Evolutionary conservation across 1,139 yeast genomes (phyloP).

Genomic region (Pichia sp.): DNA sequence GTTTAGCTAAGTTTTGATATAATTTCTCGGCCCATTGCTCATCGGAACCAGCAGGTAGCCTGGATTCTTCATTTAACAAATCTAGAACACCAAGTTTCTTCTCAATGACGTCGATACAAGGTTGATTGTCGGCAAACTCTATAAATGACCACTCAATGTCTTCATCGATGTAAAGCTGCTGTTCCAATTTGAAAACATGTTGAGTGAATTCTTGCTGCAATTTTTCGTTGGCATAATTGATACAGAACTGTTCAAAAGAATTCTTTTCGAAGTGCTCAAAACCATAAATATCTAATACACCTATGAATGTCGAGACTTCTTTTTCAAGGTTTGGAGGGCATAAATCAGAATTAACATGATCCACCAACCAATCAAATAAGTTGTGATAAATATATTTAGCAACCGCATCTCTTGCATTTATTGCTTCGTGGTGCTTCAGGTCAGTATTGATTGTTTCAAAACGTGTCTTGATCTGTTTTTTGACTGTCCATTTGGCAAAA

Average conservation of each 20-base stretch:
- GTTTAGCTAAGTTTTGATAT: conserved; percentile 78
- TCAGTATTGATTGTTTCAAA: conserved; percentile 87
- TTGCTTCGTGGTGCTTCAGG: conserved; percentile 77
- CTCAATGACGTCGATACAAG: conserved; percentile 92
- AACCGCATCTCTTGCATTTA: conserved; percentile 92
- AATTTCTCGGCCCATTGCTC: conserved; percentile 89
- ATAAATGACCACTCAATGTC: conserved; percentile 96
- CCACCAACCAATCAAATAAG: conserved; percentile 92
- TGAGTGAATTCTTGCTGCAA: conserved; percentile 96
- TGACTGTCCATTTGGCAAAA: conserved; percentile 89
- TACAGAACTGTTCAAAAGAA: conserved; percentile 96
- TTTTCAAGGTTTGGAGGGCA: conserved; percentile 66
- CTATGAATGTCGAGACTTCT: conserved; percentile 72
- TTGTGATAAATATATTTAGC: conserved; percentile 92
- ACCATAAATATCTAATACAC: conserved; percentile 96
- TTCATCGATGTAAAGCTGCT: conserved; percentile 88
- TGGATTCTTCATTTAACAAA: conserved; percentile 88
- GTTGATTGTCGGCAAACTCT: conserved; percentile 95
- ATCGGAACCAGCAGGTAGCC: conserved; percentile 92
- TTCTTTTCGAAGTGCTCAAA: conserved; percentile 93
- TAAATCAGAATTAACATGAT: conserved; percentile 72
- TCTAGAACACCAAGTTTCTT: conserved; percentile 84
- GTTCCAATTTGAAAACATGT: conserved; percentile 94
- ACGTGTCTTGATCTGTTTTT: conserved; percentile 90
- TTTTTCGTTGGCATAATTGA: conserved; percentile 96